phyloP scores from a whole-genome alignment of 1,284 basidiomycete genomes.

The Cryptococcus wingfieldii region DNA sequence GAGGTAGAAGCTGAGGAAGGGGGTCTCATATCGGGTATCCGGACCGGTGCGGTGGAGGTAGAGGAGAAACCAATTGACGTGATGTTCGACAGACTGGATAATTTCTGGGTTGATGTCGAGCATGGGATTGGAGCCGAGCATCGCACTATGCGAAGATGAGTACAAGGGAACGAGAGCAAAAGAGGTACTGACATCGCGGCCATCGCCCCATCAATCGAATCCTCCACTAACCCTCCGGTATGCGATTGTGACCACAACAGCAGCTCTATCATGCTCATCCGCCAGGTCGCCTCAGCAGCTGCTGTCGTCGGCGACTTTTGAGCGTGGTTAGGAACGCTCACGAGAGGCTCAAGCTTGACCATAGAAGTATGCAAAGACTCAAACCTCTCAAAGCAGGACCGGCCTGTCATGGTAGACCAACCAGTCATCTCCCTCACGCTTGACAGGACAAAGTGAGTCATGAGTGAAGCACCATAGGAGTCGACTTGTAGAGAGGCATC shows the following conservation, averaged over 20 bases:
- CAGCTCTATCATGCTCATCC: conserved; percentile 31
- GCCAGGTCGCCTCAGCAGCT: conserved; percentile 24
- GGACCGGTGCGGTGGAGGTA: conserved; percentile 18
- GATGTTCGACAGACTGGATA: conserved; percentile 16
- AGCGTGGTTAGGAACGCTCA: neutral
- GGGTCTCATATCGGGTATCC: conserved; percentile 13
- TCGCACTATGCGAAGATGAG: neutral
- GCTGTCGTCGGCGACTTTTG: neutral
- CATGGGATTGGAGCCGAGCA: conserved; percentile 4
- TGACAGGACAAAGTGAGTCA: conserved; percentile 23
- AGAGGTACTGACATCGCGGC: conserved; percentile 27
- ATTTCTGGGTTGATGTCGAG: conserved; percentile 15
- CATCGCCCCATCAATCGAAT: conserved; percentile 26
- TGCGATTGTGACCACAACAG: conserved; percentile 30
- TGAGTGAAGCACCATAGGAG: conserved; percentile 10
- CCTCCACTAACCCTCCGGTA: conserved; percentile 30
- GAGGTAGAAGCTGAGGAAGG: conserved; percentile 28
- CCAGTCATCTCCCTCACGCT: conserved; percentile 33
- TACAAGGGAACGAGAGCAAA: neutral
- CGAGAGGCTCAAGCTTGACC: conserved; percentile 11
- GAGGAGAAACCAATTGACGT: conserved; percentile 25
- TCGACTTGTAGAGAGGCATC: conserved; percentile 5
- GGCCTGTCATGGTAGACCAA: conserved; percentile 36
- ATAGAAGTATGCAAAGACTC: conserved; percentile 21
- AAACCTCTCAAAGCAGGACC: conserved; percentile 25